Evolutionary conservation across 2,329 filamentous ascomycete species (phyloP).

Genomic region (Byssothecium circinans): DNA sequence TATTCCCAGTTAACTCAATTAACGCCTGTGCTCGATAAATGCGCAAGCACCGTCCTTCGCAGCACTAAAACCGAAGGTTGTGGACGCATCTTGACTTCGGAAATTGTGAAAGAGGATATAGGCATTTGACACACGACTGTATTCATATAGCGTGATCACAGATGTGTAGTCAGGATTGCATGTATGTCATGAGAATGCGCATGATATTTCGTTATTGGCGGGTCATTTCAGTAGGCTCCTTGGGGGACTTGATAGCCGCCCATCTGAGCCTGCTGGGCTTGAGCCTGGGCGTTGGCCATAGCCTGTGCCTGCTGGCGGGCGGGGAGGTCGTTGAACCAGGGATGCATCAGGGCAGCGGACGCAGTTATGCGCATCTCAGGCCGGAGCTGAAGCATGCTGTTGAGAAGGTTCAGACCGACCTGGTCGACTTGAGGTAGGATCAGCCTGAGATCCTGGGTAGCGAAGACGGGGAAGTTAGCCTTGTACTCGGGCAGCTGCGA

Average conservation of each 20-base stretch:
- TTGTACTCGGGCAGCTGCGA: conserved; percentile 98
- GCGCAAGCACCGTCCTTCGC: no score
- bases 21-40: no score
- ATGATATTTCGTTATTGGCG: no score
- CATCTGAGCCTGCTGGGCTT: conserved; percentile 43
- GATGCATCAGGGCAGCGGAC: conserved; percentile 81
- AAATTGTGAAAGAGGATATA: no score
- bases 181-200: no score
- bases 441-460: conserved; percentile 82
- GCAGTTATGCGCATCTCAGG: conserved; percentile 92
- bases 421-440: conserved; percentile 91
- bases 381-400: conserved; percentile 87
- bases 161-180: no score
- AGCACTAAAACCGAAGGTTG: no score
- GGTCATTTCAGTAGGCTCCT: conserved; percentile 38
- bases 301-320: conserved; percentile 48
- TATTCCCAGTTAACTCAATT: no score
- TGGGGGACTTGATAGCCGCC: conserved; percentile 42
- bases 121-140: no score
- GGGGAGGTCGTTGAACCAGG: conserved; percentile 82
- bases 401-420: conserved; percentile 81
- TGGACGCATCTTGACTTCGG: no score
- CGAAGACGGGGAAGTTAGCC: conserved; percentile 89
- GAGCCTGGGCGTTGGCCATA: conserved; percentile 37
- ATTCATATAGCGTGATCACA: no score